These are phyloP conservation scores for Magnusiomyces ingens DNA, from an alignment of 1,139 yeast genomes.

Conservation along the genomic window DNA sequence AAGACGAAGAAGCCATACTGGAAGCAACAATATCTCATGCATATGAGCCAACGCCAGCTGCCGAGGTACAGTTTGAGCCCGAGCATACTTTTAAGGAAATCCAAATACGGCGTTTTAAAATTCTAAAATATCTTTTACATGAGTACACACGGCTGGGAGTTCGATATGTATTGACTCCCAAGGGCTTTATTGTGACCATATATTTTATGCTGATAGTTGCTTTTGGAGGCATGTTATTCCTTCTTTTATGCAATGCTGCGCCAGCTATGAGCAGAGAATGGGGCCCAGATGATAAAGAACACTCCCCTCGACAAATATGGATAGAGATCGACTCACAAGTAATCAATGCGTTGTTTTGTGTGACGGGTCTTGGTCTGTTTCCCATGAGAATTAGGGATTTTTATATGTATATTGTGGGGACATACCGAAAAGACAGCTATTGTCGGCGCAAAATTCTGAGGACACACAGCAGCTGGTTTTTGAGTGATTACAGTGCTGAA, in stretches of 20 bases:
- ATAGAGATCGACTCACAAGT: constrained; percentile 24
- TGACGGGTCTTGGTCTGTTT: constrained; percentile 22
- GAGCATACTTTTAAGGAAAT: constrained; percentile 14
- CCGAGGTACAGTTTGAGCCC: constrained; percentile 13
- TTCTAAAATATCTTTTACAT: neutral
- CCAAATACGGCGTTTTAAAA: constrained; percentile 9
- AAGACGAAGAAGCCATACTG: neutral
- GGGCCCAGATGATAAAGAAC: constrained; percentile 20
- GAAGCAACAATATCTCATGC: neutral
- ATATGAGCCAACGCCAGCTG: constrained; percentile 13
- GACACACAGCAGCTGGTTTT: constrained; percentile 19
- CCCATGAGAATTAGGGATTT: constrained; percentile 21
- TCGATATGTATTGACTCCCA: constrained; percentile 9
- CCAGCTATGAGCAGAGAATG: constrained; percentile 22
- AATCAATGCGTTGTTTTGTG: constrained; percentile 21
- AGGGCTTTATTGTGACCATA: constrained; percentile 21
- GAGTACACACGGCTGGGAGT: constrained; percentile 11
- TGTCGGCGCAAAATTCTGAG: constrained; percentile 10
- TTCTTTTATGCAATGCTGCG: constrained; percentile 21
- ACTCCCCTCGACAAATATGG: constrained; percentile 22
- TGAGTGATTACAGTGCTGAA: constrained; percentile 16
- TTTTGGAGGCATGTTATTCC: constrained; percentile 24
- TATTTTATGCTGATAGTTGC: constrained; percentile 21
- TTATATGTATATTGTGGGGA: constrained; percentile 18
- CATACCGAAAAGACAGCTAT: constrained; percentile 1